phyloP scores from a whole-genome alignment of 495 filamentous ascomycete species.

The Sabuloglossum arenarium region DNA sequence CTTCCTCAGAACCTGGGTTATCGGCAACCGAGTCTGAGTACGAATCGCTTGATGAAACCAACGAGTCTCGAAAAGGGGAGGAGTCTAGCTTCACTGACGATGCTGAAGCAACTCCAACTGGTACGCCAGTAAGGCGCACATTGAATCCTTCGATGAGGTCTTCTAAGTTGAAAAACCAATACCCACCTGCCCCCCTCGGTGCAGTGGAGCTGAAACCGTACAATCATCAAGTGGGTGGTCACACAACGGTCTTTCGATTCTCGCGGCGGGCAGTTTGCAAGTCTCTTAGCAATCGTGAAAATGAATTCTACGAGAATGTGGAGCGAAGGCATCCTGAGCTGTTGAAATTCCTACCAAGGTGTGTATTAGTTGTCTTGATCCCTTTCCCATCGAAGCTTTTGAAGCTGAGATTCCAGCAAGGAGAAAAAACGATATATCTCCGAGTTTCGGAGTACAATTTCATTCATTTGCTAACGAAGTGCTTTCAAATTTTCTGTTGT shows the following conservation, averaged over 20 bases:
- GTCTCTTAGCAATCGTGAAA: slow-evolving; percentile 89
- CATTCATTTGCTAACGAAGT: slow-evolving; percentile 15
- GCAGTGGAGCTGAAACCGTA: slow-evolving; percentile 95
- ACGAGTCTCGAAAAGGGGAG: slow-evolving; percentile 24
- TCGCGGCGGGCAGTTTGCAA: slow-evolving; percentile 92
- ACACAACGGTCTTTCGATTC: slow-evolving; percentile 90
- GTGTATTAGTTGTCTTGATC: slow-evolving; percentile 17
- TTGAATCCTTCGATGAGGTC: background rate
- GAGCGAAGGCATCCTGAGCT: slow-evolving; percentile 78
- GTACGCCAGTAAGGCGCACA: slow-evolving; percentile 22
- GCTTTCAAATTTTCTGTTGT: slow-evolving; percentile 7
- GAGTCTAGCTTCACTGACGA: slow-evolving; percentile 35
- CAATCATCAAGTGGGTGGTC: slow-evolving; percentile 89
- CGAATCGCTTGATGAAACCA: slow-evolving; percentile 32
- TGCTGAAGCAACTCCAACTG: slow-evolving; percentile 37
- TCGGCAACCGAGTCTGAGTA: slow-evolving; percentile 37
- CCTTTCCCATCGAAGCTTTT: slow-evolving; percentile 10
- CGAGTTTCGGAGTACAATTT: slow-evolving; percentile 3
- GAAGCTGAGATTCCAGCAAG: slow-evolving; percentile 20
- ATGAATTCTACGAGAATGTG: slow-evolving; percentile 94
- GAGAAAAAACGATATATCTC: slow-evolving; percentile 3
- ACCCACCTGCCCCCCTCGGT: slow-evolving; percentile 39
- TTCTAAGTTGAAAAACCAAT: background rate
- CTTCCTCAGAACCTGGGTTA: slow-evolving; percentile 1
- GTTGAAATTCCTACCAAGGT: slow-evolving; percentile 82